Evolutionary conservation across 305 asterid species (phyloP), one percentile per base, ranked within the genome.

Genomic region (Fraxinus platypoda): DNA sequence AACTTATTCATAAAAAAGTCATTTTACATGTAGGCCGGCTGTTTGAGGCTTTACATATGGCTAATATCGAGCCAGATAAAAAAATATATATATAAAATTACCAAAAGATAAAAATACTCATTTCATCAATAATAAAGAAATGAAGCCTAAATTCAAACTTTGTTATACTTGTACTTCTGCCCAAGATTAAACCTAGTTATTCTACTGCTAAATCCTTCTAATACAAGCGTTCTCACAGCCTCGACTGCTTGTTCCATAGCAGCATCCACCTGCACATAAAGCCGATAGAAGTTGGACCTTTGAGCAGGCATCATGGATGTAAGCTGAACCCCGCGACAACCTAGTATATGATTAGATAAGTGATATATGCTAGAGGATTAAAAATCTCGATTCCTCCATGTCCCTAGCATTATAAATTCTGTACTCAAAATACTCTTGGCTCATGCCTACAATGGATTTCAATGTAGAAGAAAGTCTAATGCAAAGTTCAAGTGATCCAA

Each of bases 161-260:
- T 89, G 88, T 94, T 92, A 83, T 91, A 96, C 87, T 96, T 92
- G 84, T 91, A 96, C 81, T 94, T 96, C 92, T 96, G 98, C 8
- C 97, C 98, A 76, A 96, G 93, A 86, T 96, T 96, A 88, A 96
- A 96, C 85, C 97, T 91, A 72, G 85, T 93, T 43, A 94, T 85
- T 41, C 91, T 90, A 84, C 84, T 89, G 89, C 91, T 89, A 80
- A 94, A 92, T 70, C 98, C 99, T 90, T 93, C 97, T 57, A 66
- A 83, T 62, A 91, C 81, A 33, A 96, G 90, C 15, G 92, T 88
- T 86, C 92, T 91, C 54, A 88, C 88, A 1, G 98, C 99, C 75
- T 87, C 97, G 2, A 87, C 90, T n/a, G 98, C 99, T 87, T 94
- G 98, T 84, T 93, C 98, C 79, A 94, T 83, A 6, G 98, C 98